Percentiles rank a stretch among this genome's conserved stretches.
These are phyloP conservation scores for Porpolomopsis calyptriformis DNA, from an alignment of 768 basidiomycete species.

Conservation along the genomic window DNA sequence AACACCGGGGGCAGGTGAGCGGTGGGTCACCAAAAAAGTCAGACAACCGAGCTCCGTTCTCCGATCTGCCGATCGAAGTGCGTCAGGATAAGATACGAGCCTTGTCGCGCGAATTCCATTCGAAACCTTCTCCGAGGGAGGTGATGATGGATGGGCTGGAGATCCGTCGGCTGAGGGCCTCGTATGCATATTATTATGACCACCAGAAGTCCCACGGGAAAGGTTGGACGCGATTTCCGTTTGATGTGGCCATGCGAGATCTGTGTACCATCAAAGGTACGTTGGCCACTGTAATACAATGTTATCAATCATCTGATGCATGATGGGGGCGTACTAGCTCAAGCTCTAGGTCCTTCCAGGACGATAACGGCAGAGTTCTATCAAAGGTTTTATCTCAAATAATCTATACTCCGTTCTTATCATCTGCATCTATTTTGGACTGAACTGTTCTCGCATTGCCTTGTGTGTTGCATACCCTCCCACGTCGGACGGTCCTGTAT, in stretches of 20 bases:
- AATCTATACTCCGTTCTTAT: no score
- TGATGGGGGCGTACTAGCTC: neutral
- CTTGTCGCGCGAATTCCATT: slow-evolving; percentile 32
- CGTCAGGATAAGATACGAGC: slow-evolving; percentile 39
- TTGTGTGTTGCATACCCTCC: no score
- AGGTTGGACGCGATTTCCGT: slow-evolving; percentile 29
- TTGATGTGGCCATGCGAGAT: neutral
- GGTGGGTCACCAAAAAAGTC: neutral
- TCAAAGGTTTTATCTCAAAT: neutral
- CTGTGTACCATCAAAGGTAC: no score
- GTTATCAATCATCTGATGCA: neutral
- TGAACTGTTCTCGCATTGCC: no score
- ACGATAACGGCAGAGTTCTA: neutral
- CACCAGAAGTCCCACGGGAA: slow-evolving; percentile 5
- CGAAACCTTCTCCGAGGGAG: slow-evolving; percentile 18
- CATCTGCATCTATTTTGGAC: no score
- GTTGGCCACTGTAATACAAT: no score
- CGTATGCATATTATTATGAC: slow-evolving; percentile 39
- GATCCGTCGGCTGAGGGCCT: slow-evolving; percentile 29
- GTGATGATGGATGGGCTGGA: slow-evolving; percentile 21
- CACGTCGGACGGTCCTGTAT: no score
- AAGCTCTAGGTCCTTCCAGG: neutral
- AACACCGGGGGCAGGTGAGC: slow-evolving; percentile 12
- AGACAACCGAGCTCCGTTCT: slow-evolving; percentile 20
- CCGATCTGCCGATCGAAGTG: slow-evolving; percentile 28